These are phyloP conservation scores for Parastagonospora nodorum DNA, from an alignment of 2,329 filamentous ascomycete genomes.

Conservation along the genomic window DNA sequence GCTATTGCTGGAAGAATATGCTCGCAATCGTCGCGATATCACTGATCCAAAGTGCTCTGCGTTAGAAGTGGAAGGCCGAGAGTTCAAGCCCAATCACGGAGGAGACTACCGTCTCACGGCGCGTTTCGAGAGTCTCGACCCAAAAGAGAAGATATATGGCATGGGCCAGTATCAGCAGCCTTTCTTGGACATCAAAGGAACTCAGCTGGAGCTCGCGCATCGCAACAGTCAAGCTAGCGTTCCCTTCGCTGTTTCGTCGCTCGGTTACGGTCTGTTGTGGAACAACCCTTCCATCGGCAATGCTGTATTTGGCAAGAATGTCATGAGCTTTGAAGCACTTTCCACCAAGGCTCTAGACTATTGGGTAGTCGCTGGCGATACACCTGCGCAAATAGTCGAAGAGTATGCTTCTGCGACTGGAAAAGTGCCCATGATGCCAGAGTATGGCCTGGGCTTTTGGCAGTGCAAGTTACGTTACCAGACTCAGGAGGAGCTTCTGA, in stretches of 20 bases:
- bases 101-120: slow-evolving; percentile 62
- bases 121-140: slow-evolving; percentile 61
- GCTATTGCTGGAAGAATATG: slow-evolving; percentile 59
- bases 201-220: slow-evolving; percentile 67
- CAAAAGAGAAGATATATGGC: slow-evolving; percentile 66
- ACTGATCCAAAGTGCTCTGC: slow-evolving; percentile 64
- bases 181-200: slow-evolving; percentile 65
- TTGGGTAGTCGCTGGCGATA: slow-evolving; percentile 65
- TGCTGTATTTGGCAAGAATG: slow-evolving; percentile 65
- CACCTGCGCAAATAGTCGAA: slow-evolving; percentile 61
- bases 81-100: slow-evolving; percentile 61
- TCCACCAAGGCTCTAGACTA: slow-evolving; percentile 65
- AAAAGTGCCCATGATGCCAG: slow-evolving; percentile 69
- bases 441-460: slow-evolving; percentile 71
- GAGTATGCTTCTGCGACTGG: slow-evolving; percentile 63
- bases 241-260: slow-evolving; percentile 64
- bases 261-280: slow-evolving; percentile 69
- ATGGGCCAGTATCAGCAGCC: slow-evolving; percentile 74
- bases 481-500: slow-evolving; percentile 67
- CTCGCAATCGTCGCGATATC: slow-evolving; percentile 56
- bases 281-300: slow-evolving; percentile 68
- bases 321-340: slow-evolving; percentile 65
- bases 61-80: slow-evolving; percentile 61
- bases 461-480: slow-evolving; percentile 70
- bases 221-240: slow-evolving; percentile 70